Conservation (phyloP, 148 eudicot species). For the Selenicereus undatus region DNA sequence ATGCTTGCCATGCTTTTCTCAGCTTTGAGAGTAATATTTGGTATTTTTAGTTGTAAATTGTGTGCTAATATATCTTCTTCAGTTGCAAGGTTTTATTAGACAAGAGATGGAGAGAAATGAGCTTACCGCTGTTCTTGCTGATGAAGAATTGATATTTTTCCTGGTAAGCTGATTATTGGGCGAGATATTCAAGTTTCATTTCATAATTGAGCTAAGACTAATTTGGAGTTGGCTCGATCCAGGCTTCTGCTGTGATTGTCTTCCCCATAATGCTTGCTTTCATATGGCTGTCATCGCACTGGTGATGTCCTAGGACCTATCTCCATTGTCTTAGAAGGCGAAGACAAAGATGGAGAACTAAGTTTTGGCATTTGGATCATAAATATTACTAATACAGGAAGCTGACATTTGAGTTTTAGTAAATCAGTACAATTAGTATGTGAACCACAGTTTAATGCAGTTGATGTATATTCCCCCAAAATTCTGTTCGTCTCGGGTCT, state of each 20-base stretch:
- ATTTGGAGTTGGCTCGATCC: conserved; percentile 23
- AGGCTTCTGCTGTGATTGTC: conserved; percentile 62
- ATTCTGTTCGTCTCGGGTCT: neutral
- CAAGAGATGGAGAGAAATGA: conserved; percentile 53
- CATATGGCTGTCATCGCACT: conserved; percentile 46
- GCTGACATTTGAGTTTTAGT: neutral
- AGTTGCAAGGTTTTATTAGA: conserved; percentile 66
- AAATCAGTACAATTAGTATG: neutral
- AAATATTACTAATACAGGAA: neutral
- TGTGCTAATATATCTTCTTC: conserved; percentile 20
- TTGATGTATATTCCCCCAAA: neutral
- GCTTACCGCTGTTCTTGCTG: conserved; percentile 54
- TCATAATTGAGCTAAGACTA: conserved; percentile 1
- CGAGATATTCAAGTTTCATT: neutral
- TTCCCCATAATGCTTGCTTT: conserved; percentile 56
- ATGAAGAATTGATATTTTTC: conserved; percentile 61
- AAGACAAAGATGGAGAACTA: neutral
- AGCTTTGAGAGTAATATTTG: conserved; percentile 2
- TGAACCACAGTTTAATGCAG: neutral
- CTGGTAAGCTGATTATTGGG: conserved; percentile 38
- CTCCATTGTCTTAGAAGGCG: neutral
- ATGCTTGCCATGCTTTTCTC: neutral
- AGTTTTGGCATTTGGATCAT: neutral
- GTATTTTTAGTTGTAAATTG: neutral
- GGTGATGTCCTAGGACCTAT: neutral